Evolutionary conservation across 176 grass and related monocot species (phyloP).

Genomic region (Oryza brachyantha): DNA sequence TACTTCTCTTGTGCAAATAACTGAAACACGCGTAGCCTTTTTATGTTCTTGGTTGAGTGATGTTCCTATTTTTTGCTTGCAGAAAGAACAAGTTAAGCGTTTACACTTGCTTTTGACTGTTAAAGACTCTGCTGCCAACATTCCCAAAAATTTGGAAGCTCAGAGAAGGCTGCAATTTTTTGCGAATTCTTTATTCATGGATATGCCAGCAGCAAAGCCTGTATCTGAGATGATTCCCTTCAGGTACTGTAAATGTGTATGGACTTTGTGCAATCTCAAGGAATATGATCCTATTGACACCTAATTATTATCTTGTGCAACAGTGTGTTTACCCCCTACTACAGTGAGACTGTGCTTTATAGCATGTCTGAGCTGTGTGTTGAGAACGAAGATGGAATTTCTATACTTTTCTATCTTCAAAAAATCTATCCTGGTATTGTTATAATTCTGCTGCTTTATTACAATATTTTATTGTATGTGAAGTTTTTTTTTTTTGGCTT

Average conservation of each 20-base stretch:
- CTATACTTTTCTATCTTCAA: conserved; percentile 96
- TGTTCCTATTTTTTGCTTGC: conserved; percentile 32
- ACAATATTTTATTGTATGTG: not conserved
- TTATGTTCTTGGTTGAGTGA: not conserved
- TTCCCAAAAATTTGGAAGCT: conserved; percentile 93
- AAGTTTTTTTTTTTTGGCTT: not conserved
- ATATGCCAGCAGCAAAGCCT: conserved; percentile 73
- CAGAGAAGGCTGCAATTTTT: conserved; percentile 90
- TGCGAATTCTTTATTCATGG: conserved; percentile 93
- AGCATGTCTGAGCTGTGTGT: conserved; percentile 66
- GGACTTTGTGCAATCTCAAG: conserved; percentile 7
- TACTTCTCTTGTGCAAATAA: conserved; percentile 30
- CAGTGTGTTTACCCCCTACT: conserved; percentile 98
- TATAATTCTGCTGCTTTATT: not conserved
- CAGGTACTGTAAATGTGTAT: conserved; percentile 51
- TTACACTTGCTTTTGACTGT: conserved; percentile 94
- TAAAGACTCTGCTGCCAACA: conserved; percentile 85
- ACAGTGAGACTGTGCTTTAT: conserved; percentile 94
- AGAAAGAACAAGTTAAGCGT: conserved; percentile 92
- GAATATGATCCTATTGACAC: conserved; percentile 26
- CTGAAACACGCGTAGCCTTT: not conserved
- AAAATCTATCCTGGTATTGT: conserved; percentile 91
- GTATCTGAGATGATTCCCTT: conserved; percentile 97
- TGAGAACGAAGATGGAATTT: conserved; percentile 95
- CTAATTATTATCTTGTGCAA: conserved; percentile 49